Evolutionary conservation across 2,329 filamentous ascomycete species (phyloP).

Genomic region (Metarhizium guizhouense): DNA sequence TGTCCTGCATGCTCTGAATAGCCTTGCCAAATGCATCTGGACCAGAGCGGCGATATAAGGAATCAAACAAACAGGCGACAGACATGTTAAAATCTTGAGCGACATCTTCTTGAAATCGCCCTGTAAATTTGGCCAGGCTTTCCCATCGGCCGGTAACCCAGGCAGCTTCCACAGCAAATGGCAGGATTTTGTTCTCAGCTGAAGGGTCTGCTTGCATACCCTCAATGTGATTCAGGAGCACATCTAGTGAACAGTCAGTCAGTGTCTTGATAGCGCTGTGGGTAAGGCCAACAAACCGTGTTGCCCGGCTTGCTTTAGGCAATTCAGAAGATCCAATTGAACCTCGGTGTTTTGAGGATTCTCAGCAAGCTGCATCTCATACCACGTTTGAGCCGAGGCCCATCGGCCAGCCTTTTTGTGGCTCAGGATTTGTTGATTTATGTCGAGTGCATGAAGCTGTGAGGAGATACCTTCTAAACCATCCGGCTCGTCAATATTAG

Average conservation of each 20-base stretch:
- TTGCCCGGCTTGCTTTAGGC: slow-evolving; percentile 90
- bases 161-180: slow-evolving; percentile 82
- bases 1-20: slow-evolving; percentile 58
- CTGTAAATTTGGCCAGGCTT: slow-evolving; percentile 59
- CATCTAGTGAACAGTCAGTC: slow-evolving; percentile 44
- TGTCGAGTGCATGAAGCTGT: slow-evolving; percentile 75
- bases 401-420: slow-evolving; percentile 89
- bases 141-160: slow-evolving; percentile 85
- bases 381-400: slow-evolving; percentile 95
- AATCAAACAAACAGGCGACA: slow-evolving; percentile 52
- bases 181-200: slow-evolving; percentile 56
- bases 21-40: slow-evolving; percentile 44
- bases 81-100: slow-evolving; percentile 69
- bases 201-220: slow-evolving; percentile 51
- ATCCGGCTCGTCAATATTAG: slow-evolving; percentile 95
- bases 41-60: slow-evolving; percentile 45
- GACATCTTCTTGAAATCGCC: slow-evolving; percentile 39
- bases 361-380: slow-evolving; percentile 79
- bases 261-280: background rate
- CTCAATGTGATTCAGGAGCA: slow-evolving; percentile 78
- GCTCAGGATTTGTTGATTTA: slow-evolving; percentile 87
- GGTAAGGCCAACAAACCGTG: slow-evolving; percentile 52
- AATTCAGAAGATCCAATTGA: slow-evolving; percentile 76
- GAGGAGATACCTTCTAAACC: slow-evolving; percentile 91
- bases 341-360: slow-evolving; percentile 67